A percentile compares a stretch with the other conserved stretches of the same genome.
Conservation (phyloP, 2,329 filamentous ascomycete species). For the Monosporascus sp. region DNA sequence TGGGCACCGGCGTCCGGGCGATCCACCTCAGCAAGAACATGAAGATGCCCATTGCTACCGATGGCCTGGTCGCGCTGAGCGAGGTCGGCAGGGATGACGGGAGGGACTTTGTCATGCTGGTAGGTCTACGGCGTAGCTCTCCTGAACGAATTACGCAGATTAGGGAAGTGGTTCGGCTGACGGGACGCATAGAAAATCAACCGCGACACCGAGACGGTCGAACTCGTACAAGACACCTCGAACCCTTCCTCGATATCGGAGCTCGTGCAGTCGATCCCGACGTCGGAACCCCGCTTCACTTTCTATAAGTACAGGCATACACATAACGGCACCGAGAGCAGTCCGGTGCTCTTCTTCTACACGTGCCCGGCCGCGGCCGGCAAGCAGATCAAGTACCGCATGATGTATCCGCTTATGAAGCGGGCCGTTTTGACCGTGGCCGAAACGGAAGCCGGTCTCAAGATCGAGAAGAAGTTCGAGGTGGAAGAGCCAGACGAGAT, state of each 20-base stretch:
- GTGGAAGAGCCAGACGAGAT: conserved; percentile 65
- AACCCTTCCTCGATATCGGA: conserved; percentile 50
- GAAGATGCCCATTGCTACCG: conserved; percentile 54
- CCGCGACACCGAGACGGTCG: conserved; percentile 61
- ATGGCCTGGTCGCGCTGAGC: conserved; percentile 59
- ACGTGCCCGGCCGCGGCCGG: conserved; percentile 65
- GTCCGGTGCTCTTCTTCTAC: conserved; percentile 73
- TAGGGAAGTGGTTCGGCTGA: not conserved
- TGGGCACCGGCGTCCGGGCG: conserved; percentile 57
- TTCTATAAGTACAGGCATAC: conserved; percentile 67
- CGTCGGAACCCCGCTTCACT: conserved; percentile 67
- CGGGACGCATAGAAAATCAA: conserved; percentile 59
- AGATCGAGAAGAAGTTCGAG: conserved; percentile 65
- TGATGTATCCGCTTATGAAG: conserved; percentile 75
- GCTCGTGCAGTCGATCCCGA: conserved; percentile 56
- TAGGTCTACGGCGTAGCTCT: conserved; percentile 31
- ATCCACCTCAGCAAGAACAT: conserved; percentile 55
- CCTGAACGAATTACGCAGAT: not conserved
- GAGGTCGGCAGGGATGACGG: conserved; percentile 48
- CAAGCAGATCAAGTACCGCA: conserved; percentile 73
- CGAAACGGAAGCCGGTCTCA: conserved; percentile 58
- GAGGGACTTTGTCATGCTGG: conserved; percentile 59
- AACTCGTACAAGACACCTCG: conserved; percentile 52
- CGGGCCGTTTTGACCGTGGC: conserved; percentile 62
- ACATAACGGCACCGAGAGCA: conserved; percentile 45